Evolutionary conservation across 306 rosid genomes (phyloP), one percentile per base, ranked within the genome.

Genomic region (Acacia melanoxylon): DNA sequence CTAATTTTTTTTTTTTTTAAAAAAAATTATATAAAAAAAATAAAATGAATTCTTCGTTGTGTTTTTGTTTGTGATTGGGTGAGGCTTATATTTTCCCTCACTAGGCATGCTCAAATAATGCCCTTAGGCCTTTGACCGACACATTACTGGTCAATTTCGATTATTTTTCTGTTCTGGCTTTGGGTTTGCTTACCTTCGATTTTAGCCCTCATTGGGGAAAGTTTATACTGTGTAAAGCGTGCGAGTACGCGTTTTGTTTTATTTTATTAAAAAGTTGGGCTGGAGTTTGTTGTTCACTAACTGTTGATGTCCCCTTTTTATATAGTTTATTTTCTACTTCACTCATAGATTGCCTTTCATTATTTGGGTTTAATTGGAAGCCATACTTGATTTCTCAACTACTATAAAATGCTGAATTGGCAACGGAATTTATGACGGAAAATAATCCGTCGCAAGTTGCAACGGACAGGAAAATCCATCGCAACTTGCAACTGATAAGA

Each of bases 141-240:
- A 46, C 40, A 65, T 68, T 42, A n/a, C 31, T 25, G 35, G 31
- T 77, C 31, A 35, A 76, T 22, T 72, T 72, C 27, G 67, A 9
- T 77, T 2, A 73, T 80, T 82, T 58, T 20, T 63, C 13, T n/a
- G 27, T 22, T 33, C 8, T 49, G 31, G 31, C 31, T 29, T 29
- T 19, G n/a, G n/a, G 2, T 52, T 78, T 12, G 8, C 44, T 8
- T 46, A 24, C 72, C 16, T 71, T 72, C 33, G 62, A 10, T 37
- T 79, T 67, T 27, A 29, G 31, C 31, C 31, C 31, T 29, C 31
- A 29, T 29, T 29, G 31, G 31, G 62, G 83, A 85, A 84, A 85
- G 52, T 82, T 72, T 44, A 29, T 29, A 29, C 31, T 29, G 31
- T 2, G 31, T 29, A 29, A 49, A 41, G 27, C 72, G 59, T 3